Evolutionary conservation across 148 eudicot genomes (phyloP), one percentile per base, ranked within the genome.

Genomic region (Drosera capensis): DNA sequence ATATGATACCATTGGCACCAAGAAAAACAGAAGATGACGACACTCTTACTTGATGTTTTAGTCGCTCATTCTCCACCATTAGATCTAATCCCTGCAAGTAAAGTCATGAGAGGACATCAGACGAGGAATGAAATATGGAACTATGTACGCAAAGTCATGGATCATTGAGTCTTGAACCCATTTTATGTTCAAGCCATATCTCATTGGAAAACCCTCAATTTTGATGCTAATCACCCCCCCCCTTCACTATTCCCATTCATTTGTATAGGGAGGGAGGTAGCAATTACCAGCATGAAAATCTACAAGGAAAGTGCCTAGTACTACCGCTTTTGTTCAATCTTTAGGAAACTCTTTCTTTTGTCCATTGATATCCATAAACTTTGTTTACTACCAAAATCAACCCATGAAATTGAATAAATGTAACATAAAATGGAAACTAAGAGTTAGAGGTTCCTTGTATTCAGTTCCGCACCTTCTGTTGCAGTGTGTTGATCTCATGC

Each of bases 51-150:
- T 78, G 86, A 35, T 58, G 86, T 63, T 57, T 70, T 45, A 88
- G 54, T 59, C 55, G 64, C 43, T 80, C 71, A 25, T 88, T 88
- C 55, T 80, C 94, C 56, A 80, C 94, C 68, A 65, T 64, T 51
- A 83, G 74, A 56, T 57, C 64, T 44, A 58, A 31, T 52, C 80
- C 78, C 96, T 87, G 71, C 57, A 46, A 1, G n/a, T 53, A 16
- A 15, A 52, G 14, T 36, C n/a, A 9, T 26, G 46, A 54, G 48
- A 42, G 35, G 13, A 31, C 30, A 17, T 13, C 13, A 12, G 17
- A 14, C 8, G 31, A 28, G 31, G 31, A 5, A 34, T 2, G 38
- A 34, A 15, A 1, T n/a, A n/a, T n/a, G n/a, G n/a, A n/a, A n/a
- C n/a, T n/a, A n/a, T n/a, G n/a, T n/a, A n/a, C n/a, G n/a, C n/a